These are phyloP conservation scores for Teratosphaeria nubilosa DNA, from an alignment of 2,329 filamentous ascomycete genomes.

Conservation along the genomic window DNA sequence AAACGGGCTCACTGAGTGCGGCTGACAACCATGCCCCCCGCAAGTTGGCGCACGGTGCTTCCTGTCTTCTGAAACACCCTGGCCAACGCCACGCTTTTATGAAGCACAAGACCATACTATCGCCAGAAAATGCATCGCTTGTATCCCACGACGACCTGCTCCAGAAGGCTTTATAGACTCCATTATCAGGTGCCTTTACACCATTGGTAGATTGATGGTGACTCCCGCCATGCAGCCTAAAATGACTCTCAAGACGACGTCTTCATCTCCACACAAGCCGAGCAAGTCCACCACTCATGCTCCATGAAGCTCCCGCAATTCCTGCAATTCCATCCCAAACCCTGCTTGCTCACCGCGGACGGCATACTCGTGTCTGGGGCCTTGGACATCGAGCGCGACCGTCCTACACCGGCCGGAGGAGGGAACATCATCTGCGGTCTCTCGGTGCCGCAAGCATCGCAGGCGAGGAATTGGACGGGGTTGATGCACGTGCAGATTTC, in stretches of 20 bases:
- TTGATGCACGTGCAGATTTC: slow-evolving; percentile 54
- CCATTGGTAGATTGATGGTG: too few relatives aligned
- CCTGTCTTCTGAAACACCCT: too few relatives aligned
- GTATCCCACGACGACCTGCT: too few relatives aligned
- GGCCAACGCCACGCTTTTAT: too few relatives aligned
- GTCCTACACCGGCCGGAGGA: slow-evolving; percentile 20
- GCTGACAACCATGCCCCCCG: too few relatives aligned
- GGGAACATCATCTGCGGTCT: slow-evolving; percentile 28
- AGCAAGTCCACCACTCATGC: slow-evolving; percentile 55
- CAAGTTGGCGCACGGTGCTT: too few relatives aligned
- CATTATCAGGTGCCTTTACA: too few relatives aligned
- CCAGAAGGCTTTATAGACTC: too few relatives aligned
- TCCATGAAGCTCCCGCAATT: slow-evolving; percentile 54
- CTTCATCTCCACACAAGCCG: slow-evolving; percentile 51
- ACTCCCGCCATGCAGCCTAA: background rate
- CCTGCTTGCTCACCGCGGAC: slow-evolving; percentile 23
- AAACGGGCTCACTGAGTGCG: too few relatives aligned
- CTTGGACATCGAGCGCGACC: background rate
- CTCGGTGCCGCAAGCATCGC: slow-evolving; percentile 51
- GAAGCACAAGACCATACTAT: too few relatives aligned
- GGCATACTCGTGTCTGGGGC: background rate
- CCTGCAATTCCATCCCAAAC: slow-evolving; percentile 50
- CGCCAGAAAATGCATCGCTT: too few relatives aligned
- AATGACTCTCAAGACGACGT: slow-evolving; percentile 28
- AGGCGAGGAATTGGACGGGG: slow-evolving; percentile 47